phyloP scores from a whole-genome alignment of 2,329 filamentous ascomycete species.

The Clonostachys chloroleuca region DNA sequence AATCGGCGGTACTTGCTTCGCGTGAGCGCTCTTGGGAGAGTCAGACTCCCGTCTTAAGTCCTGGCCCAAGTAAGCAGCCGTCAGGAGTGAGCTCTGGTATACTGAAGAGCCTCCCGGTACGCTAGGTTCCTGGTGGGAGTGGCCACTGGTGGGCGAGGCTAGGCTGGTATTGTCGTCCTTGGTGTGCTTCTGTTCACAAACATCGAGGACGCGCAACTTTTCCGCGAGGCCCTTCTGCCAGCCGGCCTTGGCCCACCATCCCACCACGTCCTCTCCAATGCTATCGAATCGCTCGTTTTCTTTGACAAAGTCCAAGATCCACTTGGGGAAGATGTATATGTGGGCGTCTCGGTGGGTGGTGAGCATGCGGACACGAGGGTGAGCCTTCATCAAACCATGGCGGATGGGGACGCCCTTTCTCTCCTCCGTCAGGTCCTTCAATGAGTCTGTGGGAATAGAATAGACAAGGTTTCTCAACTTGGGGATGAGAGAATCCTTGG shows the following conservation, averaged over 20 bases:
- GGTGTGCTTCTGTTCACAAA: conserved; percentile 35
- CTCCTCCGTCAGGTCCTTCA: conserved; percentile 78
- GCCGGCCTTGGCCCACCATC: conserved; percentile 91
- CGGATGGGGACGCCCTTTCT: conserved; percentile 70
- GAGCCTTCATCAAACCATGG: conserved; percentile 68
- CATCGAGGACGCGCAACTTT: conserved; percentile 69
- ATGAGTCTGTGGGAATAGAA: conserved; percentile 81
- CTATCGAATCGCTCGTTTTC: conserved; percentile 80
- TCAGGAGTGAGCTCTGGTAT: neutral
- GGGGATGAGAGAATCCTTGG: conserved; percentile 59
- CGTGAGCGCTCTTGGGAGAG: conserved; percentile 7
- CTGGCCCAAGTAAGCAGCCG: neutral
- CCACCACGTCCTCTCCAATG: conserved; percentile 85
- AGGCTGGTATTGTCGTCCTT: conserved; percentile 20
- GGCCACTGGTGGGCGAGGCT: conserved; percentile 11
- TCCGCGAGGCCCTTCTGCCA: conserved; percentile 81
- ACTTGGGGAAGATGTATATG: conserved; percentile 89
- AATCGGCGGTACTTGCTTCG: conserved; percentile 58
- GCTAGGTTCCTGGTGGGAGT: neutral
- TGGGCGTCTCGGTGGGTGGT: conserved; percentile 87
- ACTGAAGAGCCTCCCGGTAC: neutral
- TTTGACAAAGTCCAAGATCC: conserved; percentile 81
- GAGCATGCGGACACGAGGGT: conserved; percentile 74
- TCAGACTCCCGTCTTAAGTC: neutral
- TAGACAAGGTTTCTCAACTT: conserved; percentile 76